A percentile compares a stretch with the other conserved stretches of the same genome.
These are phyloP conservation scores for Hypoxylon lenormandii DNA, from an alignment of 495 filamentous ascomycete species.

Conservation along the genomic window DNA sequence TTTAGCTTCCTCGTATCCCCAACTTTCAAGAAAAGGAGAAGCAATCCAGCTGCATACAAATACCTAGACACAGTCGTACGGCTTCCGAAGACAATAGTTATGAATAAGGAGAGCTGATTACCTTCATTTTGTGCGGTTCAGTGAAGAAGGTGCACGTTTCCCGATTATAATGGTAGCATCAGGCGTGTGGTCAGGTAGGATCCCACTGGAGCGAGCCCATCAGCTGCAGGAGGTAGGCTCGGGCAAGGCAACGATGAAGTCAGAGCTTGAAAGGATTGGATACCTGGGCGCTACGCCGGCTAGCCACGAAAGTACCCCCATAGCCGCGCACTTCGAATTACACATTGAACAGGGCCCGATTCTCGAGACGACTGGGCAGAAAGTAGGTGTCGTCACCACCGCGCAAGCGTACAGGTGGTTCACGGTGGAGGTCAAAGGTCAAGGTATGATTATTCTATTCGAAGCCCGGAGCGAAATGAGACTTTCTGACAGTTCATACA, in stretches of 20 bases:
- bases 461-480: too few species aligned
- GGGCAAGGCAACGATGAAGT: slow-evolving; percentile 67
- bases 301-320: slow-evolving; percentile 68
- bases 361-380: slow-evolving; percentile 68
- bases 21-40: too few species aligned
- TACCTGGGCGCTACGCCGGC: slow-evolving; percentile 70
- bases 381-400: slow-evolving; percentile 75
- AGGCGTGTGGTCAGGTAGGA: slow-evolving; percentile 76
- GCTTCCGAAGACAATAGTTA: too few species aligned
- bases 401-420: slow-evolving; percentile 77
- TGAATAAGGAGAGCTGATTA: too few species aligned
- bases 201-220: slow-evolving; percentile 63
- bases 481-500: too few species aligned
- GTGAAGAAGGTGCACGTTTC: slow-evolving; percentile 80
- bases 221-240: too few species aligned
- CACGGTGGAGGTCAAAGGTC: slow-evolving; percentile 71
- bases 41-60: too few species aligned
- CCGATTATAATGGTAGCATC: slow-evolving; percentile 77
- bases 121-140: too few species aligned
- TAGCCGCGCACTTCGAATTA: slow-evolving; percentile 81
- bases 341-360: slow-evolving; percentile 84
- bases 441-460: too few species aligned
- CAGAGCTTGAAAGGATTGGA: slow-evolving; percentile 73
- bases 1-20: too few species aligned
- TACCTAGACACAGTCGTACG: too few species aligned